phyloP scores from a whole-genome alignment of 129 eudicot genomes.

The Chrysanthemum lavandulifolium region DNA sequence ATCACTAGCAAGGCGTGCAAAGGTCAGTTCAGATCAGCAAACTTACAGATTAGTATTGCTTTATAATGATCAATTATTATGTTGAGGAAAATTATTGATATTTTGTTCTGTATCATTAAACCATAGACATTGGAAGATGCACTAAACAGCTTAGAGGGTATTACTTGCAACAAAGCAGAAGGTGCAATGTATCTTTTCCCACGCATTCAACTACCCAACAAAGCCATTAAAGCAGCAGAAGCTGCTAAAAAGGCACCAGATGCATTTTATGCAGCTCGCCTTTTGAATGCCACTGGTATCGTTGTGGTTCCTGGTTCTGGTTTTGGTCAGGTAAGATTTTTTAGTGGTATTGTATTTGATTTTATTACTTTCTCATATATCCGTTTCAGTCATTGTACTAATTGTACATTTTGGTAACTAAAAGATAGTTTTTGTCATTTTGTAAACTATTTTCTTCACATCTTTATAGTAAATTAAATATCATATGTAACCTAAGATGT shows the following conservation, averaged over 20 bases:
- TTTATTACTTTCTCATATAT: neutral
- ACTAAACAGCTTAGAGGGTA: slow-evolving; percentile 81
- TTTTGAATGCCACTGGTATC: slow-evolving; percentile 83
- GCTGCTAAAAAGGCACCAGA: slow-evolving; percentile 73
- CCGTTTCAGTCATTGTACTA: neutral
- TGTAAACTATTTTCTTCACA: too few species aligned
- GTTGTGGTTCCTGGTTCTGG: slow-evolving; percentile 98
- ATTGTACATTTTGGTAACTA: neutral
- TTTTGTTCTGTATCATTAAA: neutral
- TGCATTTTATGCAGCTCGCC: slow-evolving; percentile 68
- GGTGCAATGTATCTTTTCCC: slow-evolving; percentile 99
- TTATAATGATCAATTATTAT: neutral
- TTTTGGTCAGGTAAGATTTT: slow-evolving; percentile 72
- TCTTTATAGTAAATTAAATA: neutral
- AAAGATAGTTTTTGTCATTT: neutral
- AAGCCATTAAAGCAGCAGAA: slow-evolving; percentile 89
- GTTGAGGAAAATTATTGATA: neutral
- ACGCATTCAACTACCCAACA: slow-evolving; percentile 66
- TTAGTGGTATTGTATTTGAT: too few species aligned
- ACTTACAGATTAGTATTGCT: neutral
- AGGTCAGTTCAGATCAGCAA: slow-evolving; percentile 49
- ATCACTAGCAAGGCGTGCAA: slow-evolving; percentile 91
- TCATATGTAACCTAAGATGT: neutral
- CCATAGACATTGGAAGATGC: slow-evolving; percentile 83
- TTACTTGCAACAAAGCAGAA: slow-evolving; percentile 91